Base-by-base conservation (phyloP, 768 basidiomycete genomes). In the Amylocystis lapponica region DNA sequence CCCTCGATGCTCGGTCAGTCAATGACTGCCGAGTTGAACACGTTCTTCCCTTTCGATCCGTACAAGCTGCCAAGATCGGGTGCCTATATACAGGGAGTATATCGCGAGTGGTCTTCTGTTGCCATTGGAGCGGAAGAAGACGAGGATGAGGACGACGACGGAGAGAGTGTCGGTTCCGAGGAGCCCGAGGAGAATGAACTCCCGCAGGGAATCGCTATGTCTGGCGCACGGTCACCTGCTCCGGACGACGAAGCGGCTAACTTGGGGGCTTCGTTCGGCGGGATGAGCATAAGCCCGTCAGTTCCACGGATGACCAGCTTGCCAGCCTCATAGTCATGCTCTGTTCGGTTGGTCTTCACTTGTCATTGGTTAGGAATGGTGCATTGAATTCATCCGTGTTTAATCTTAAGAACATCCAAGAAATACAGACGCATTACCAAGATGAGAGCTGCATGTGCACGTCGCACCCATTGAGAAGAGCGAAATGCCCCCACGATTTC, bases 1-100 rank as follows among this genome's bases (percentile, higher is more conserved):
- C 36, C 51, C 16, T 44, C 53, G 10, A 49, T 63, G 22, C 52
- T 66, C 14, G 66, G 63, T 7, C 66, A 60, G 38, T 64, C 65
- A 36, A 54, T 70, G 46, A 76, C 76, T 39, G 69, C 76, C 8
- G 91, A 94, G 47, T 72, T 98, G 43, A 92, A 91, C 58, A 81
- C 83, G 10, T 98, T 97, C 70, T 99, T 99, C 71, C 96, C 96
- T 0, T 99, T 99, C 60, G 96, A 99, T 62, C 96, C 96, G 2
- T 98, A 91, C 69, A 86, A 83, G 46, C 79, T 99, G 4, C 86
- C 90, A 0, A 74, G 79, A 45, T 92, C 90, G 27, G 70, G 75
- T 23, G 61, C 64, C 17, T 96, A 82, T 56, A 86, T 99, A 42
- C 81, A 89, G 41, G 72, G 70, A 8, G 76, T 96, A 21, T 99